Base-by-base conservation (phyloP, 75 land plant genomes). In the Isoetes taiwanensis region DNA sequence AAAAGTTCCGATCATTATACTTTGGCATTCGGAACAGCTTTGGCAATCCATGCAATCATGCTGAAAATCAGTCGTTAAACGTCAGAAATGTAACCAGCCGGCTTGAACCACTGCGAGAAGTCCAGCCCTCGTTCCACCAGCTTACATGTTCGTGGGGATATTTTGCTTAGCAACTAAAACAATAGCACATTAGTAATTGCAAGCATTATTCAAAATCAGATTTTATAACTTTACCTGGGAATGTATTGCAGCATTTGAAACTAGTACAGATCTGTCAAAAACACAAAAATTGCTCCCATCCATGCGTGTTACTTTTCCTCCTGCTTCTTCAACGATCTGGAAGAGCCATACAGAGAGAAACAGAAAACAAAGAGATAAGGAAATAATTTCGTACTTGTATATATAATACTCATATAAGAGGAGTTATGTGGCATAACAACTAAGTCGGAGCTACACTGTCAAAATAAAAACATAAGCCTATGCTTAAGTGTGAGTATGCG, bases 261-360 rank as follows among this genome's bases (percentile, higher is more conserved):
- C 98, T 35, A 93, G 63, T 57, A 93, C 84, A 33, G 98, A 93
- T 38, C 98, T 75, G 57, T 93, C 98, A 78, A 93, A 93, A 0
- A 93, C 98, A 60, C 79, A 64, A 72, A 87, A 93, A 16, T 66
- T 56, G 24, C 76, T 79, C 33, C 98, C 98, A 70, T 87, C 98
- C 98, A 93, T 93, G 48, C 96, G 38, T 24, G 90, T 70, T 40
- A 93, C 98, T 43, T 64, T 63, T 3, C 98, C 98, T 55, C 98
- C 98, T 35, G 98, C 98, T 70, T 93, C 98, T 72, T 93, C 98
- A 73, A 88, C 98, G 35, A 90, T 86, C 97, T 90, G 69, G 1
- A 34, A 1, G 30, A 32, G 54, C 59, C 16, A n/a, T 2, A n/a
- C 2, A 3, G 26, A 11, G 19, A 24, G 2, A 4, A 11, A 32